A percentile compares a stretch with the other conserved stretches of the same genome.
Conservation (phyloP, 352 stramenopile species). For the Phytophthora cryptogea region DNA sequence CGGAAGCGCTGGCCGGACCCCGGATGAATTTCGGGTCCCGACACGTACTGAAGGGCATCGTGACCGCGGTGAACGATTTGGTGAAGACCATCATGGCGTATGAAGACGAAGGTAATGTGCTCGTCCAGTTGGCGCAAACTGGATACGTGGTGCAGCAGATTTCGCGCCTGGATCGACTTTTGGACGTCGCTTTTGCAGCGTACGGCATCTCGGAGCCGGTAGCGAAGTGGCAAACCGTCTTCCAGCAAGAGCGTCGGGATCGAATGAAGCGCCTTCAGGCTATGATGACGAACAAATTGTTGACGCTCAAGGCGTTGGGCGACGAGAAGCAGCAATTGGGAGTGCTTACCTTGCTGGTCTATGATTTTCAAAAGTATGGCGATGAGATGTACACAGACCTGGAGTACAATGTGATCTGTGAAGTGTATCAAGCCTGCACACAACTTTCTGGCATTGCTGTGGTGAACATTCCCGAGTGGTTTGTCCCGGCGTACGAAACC, state of each 20-base stretch:
- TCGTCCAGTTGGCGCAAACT: slow-evolving; percentile 32
- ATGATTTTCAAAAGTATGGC: slow-evolving; percentile 31
- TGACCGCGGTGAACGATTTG: slow-evolving; percentile 24
- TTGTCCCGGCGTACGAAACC: slow-evolving; percentile 32
- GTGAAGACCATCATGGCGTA: slow-evolving; percentile 26
- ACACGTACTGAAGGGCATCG: slow-evolving; percentile 22
- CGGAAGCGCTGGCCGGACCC: slow-evolving; percentile 6
- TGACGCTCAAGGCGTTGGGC: slow-evolving; percentile 20
- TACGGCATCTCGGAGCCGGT: slow-evolving; percentile 26
- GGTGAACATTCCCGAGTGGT: slow-evolving; percentile 32
- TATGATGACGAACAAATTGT: slow-evolving; percentile 15
- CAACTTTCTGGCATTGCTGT: slow-evolving; percentile 21
- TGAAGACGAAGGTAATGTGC: slow-evolving; percentile 19
- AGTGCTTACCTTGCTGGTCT: slow-evolving; percentile 30
- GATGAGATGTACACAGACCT: slow-evolving; percentile 27
- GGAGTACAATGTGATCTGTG: slow-evolving; percentile 23
- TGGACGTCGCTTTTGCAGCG: slow-evolving; percentile 22
- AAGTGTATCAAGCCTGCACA: slow-evolving; percentile 26
- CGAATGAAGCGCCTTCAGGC: slow-evolving; percentile 25
- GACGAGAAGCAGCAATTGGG: slow-evolving; percentile 34
- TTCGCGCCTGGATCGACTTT: slow-evolving; percentile 24
- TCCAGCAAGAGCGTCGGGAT: slow-evolving; percentile 30
- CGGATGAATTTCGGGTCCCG: slow-evolving; percentile 18
- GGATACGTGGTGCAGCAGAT: slow-evolving; percentile 31
- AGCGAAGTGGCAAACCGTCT: slow-evolving; percentile 24